Evolutionary conservation across 352 stramenopile species (phyloP).

Genomic region (Phytophthora pisi): DNA sequence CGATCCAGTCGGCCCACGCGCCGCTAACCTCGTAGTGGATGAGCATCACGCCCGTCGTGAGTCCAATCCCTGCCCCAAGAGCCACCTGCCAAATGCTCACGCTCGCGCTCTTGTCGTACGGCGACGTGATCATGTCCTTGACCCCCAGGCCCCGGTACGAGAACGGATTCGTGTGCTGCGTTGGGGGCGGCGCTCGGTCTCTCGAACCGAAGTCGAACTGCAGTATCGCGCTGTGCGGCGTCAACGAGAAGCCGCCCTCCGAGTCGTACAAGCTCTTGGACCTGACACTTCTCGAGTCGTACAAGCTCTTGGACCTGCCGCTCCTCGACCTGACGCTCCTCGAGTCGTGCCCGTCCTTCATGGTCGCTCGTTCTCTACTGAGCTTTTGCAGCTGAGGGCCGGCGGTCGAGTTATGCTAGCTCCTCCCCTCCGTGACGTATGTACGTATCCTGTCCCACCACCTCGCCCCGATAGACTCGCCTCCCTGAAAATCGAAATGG

Average conservation of each 20-base stretch:
- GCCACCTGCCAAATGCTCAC: constrained; percentile 55
- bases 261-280: constrained; percentile 28
- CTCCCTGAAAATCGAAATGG: constrained; percentile 28
- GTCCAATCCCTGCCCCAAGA: constrained; percentile 48
- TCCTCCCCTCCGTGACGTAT: background rate
- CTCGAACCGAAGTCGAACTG: constrained; percentile 40
- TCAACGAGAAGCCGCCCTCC: constrained; percentile 43
- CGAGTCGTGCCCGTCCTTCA: constrained; percentile 26
- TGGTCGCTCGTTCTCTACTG: constrained; percentile 11
- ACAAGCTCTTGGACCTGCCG: constrained; percentile 17
- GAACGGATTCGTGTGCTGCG: constrained; percentile 15
- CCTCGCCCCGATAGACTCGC: constrained; percentile 12
- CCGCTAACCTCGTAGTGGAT: constrained; percentile 42
- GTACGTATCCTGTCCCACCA: constrained; percentile 22
- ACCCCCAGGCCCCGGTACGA: constrained; percentile 39
- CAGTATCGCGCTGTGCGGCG: constrained; percentile 33
- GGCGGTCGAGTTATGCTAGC: constrained; percentile 6
- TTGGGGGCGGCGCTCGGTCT: constrained; percentile 16
- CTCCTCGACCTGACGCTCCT: background rate
- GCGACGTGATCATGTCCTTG: constrained; percentile 55
- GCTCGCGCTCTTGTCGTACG: constrained; percentile 49
- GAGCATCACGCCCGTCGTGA: constrained; percentile 52
- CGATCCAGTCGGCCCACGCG: constrained; percentile 53
- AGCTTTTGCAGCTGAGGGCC: constrained; percentile 13
- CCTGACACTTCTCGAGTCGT: background rate